Evolutionary conservation across 192 early-diverging fungal genomes (phyloP), one percentile per base, ranked within the genome.

Genomic region (Paraglomus occultum): DNA sequence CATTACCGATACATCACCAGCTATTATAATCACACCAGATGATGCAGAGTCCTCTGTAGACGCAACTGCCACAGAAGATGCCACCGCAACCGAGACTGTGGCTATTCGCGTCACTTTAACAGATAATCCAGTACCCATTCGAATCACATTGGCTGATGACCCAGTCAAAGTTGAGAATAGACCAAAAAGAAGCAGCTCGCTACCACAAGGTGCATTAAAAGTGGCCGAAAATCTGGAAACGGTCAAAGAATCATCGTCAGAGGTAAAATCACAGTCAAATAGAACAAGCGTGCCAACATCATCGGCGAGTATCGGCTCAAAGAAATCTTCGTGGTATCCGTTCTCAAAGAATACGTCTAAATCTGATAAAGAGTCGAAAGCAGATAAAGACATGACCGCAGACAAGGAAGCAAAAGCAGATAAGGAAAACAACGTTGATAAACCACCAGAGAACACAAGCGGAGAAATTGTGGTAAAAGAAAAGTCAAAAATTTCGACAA

Each of bases 101-200:
- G 42, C 39, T 44, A 51, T 67, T 23, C 50, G 65, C 45, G 52
- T 67, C 15, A 54, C 51, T n/a, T 53, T 67, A 45, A 54, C 51
- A 67, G 65, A 67, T 12, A n/a, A 67, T 18, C 12, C 45, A 11
- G 2, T 12, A 51, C 38, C 59, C 1, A 38, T 43, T 43, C 11
- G 38, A n/a, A n/a, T 14, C 1, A 14, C 22, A 42, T 14, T 50
- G 15, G 9, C 51, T 31, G 31, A 31, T 31, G 31, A 31, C 31
- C 31, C 31, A 31, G 31, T 31, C 31, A 31, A 31, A 31, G 3
- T 3, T 31, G 31, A 31, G 31, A 31, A 31, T 31, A 31, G 31
- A 40, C 65, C 50, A 12, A 23, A 43, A n/a, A 51, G 50, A 53
- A 53, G 15, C 10, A 44, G 51, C 12, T 67, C 65, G 11, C 39